Evolutionary conservation across 352 stramenopile species (phyloP), one percentile per base, ranked within the genome.

Genomic region (Globisporangium uncinulatum): DNA sequence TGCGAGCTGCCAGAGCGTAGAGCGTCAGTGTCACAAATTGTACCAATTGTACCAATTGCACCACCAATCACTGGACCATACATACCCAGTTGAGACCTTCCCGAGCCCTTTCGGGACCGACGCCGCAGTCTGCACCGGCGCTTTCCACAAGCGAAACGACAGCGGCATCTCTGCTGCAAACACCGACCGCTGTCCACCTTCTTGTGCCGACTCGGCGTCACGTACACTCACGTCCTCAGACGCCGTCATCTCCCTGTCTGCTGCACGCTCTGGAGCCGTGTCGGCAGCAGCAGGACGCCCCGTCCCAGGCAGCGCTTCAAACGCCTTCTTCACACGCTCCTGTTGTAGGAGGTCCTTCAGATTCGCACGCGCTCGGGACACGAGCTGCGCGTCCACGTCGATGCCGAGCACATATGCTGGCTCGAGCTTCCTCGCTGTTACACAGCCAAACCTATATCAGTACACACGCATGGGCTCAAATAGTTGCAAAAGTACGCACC

Each of bases 131-230:
- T 80, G 68, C 37, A 63, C 58, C 21, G 79, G 67, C 4, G 76
- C 65, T 51, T 89, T 89, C 83, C 79, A 89, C 15, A 89, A 63
- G 4, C 68, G 70, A 52, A 90, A 91, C 21, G 74, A 88, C 36
- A 88, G 58, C 14, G 79, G 76, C 62, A 88, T 77, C 0, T 86
- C 69, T 2, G 69, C 71, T 13, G 59, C 63, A 54, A 84, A 78
- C 8, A 57, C 37, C 17, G 29, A 51, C 24, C 29, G 17, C 9
- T 21, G 20, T 36, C 45, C 17, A 36, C 20, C 21, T 14, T 42
- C 9, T 51, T 36, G 46, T 6, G 13, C 2, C 20, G 21, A 54
- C 54, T 44, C 24, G 24, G 24, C 24, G 24, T 1, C 24, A 29
- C 24, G 24, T 1, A 29, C 24, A 29, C 24, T 29, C 24, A 29